Evolutionary conservation across 2,329 filamentous ascomycete species (phyloP).

Genomic region (Leptodontidium sp.): DNA sequence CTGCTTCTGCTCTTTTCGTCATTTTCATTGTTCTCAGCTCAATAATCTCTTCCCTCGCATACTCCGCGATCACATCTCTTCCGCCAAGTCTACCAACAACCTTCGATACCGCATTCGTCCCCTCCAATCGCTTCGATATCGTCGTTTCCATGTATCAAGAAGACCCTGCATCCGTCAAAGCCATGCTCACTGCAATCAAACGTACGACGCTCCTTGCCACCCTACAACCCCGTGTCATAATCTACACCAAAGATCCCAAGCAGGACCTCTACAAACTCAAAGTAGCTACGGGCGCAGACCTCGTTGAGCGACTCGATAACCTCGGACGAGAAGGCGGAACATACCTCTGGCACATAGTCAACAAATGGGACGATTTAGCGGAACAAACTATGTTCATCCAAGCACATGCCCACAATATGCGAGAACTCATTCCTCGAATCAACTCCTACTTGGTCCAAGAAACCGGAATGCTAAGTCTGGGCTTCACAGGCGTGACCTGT

Average conservation of each 20-base stretch:
- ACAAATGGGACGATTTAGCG: conserved; percentile 54
- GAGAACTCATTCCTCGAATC: conserved; percentile 51
- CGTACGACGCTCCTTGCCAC: conserved; percentile 35
- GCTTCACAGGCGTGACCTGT: conserved; percentile 49
- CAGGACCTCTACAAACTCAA: conserved; percentile 34
- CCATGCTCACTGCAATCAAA: conserved; percentile 37
- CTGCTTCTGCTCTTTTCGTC: conserved; percentile 19
- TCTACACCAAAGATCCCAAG: conserved; percentile 42
- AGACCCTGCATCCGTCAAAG: conserved; percentile 32
- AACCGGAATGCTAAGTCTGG: conserved; percentile 57
- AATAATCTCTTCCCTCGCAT: conserved; percentile 16
- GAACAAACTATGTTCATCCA: conserved; percentile 58
- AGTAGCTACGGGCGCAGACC: conserved; percentile 35
- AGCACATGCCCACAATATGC: conserved; percentile 52
- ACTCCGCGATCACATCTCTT: conserved; percentile 24
- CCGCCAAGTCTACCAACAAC: conserved; percentile 20
- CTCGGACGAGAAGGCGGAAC: conserved; percentile 57
- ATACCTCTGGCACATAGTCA: conserved; percentile 56
- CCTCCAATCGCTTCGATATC: conserved; percentile 41
- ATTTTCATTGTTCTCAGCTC: conserved; percentile 19
- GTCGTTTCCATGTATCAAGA: conserved; percentile 43
- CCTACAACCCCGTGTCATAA: conserved; percentile 34
- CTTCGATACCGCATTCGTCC: conserved; percentile 34
- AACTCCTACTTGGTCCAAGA: conserved; percentile 51
- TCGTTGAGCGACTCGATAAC: conserved; percentile 48